Evolutionary conservation across 2,329 filamentous ascomycete genomes (phyloP).

Genomic region (Aspergillus sp.): DNA sequence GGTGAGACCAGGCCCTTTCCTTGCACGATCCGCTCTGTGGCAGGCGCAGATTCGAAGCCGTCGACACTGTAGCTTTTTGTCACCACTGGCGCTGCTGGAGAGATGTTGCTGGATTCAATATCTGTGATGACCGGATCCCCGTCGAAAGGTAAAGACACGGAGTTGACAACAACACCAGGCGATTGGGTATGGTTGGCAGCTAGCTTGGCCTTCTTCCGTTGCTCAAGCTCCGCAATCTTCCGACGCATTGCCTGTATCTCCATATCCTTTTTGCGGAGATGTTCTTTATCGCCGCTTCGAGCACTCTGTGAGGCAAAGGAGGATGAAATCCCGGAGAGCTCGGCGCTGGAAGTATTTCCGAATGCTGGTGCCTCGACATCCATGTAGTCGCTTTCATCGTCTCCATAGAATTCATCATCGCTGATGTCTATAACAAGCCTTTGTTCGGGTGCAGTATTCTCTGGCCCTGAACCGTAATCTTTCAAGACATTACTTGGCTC

Average conservation of each 20-base stretch:
- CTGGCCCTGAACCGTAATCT: slow-evolving; percentile 57
- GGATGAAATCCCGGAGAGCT: slow-evolving; percentile 26
- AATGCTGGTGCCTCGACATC: slow-evolving; percentile 18
- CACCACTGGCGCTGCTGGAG: not conserved
- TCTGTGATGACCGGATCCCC: slow-evolving; percentile 7
- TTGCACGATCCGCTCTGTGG: not conserved
- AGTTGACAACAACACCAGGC: slow-evolving; percentile 19
- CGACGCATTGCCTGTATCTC: slow-evolving; percentile 42
- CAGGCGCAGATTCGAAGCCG: not conserved
- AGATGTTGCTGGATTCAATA: not conserved
- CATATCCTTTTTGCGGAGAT: slow-evolving; percentile 41
- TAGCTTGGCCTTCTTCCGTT: slow-evolving; percentile 36
- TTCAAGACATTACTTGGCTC: slow-evolving; percentile 38
- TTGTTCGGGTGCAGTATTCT: slow-evolving; percentile 42
- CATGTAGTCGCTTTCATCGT: slow-evolving; percentile 24
- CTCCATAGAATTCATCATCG: slow-evolving; percentile 53
- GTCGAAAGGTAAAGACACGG: slow-evolving; percentile 13
- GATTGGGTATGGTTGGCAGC: slow-evolving; percentile 30
- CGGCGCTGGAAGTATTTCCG: slow-evolving; percentile 40
- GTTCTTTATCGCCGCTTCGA: slow-evolving; percentile 32
- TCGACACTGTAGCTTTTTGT: not conserved
- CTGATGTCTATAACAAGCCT: slow-evolving; percentile 77
- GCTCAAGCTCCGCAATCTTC: slow-evolving; percentile 44
- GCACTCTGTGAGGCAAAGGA: slow-evolving; percentile 30
- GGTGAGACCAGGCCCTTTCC: not conserved